Base-by-base conservation (phyloP, 192 early-diverging fungal genomes). In the Backusella tarrabulga region DNA sequence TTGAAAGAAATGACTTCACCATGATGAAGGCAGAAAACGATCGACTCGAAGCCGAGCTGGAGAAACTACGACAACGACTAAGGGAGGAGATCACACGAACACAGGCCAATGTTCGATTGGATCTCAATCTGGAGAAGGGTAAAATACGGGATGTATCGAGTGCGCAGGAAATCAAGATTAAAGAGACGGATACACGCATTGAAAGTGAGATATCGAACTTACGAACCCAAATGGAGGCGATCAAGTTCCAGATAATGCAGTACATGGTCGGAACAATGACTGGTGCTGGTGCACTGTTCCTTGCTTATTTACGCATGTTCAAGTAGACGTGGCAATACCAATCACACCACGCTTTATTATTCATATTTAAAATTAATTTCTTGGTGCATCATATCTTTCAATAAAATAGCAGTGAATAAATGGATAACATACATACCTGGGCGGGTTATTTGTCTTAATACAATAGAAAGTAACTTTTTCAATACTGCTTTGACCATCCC, bases 1-100 rank as follows among this genome's bases (percentile, higher is more conserved):
- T 98, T 50, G 95, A 95, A 77, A 94, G 94, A 82, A 97, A 93
- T 66, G 97, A 98, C 44, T 95, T 94, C 72, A 85, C 90, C 2
- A 83, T 95, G 71, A 90, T 96, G 80, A 91, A 93, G 76, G 82
- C 94, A 42, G 95, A 98, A 73, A 93, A 93, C 40, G 91, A 91
- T 69, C 87, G 95, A 4, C 83, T 97, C 34, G 87, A 91, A 73
- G 86, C 86, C 11, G 95, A 98, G 72, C 88, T 96, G 6, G 93
- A 95, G 38, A 95, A 94, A 78, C 81, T 97, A 23, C 88, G 91
- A 68, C 91, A 93, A 56, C 90, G 91, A 68, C 83, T 96, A 69
- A 77, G 88, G 36, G 95, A 98, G 81, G 95, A 97, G 72, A 88
- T 94, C 7, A 91, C 90, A 1, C 81, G 94, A 8, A 93, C 94